phyloP scores from a whole-genome alignment of 2,329 filamentous ascomycete genomes.

The Ampelomyces quisqualis region DNA sequence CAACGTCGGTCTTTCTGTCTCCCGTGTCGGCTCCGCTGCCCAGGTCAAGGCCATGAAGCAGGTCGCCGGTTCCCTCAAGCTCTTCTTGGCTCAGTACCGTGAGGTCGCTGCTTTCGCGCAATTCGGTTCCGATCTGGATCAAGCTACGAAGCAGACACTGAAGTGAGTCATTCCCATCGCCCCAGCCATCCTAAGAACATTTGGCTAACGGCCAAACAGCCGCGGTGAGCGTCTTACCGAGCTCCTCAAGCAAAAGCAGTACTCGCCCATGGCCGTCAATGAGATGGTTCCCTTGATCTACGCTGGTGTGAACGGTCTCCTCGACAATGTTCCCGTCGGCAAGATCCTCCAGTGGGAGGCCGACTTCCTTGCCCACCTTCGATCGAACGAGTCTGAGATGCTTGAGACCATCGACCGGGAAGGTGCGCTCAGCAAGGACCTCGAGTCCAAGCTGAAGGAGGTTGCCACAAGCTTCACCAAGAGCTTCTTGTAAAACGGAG shows the following conservation, averaged over 20 bases:
- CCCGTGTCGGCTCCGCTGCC: constrained; percentile 98
- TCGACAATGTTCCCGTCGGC: constrained; percentile 83
- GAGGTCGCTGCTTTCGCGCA: constrained; percentile 99
- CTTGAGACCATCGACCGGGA: constrained; percentile 90
- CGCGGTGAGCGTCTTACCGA: constrained; percentile 99
- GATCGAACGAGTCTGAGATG: constrained; percentile 83
- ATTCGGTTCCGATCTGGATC: constrained; percentile 99
- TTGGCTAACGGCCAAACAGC: too few species aligned
- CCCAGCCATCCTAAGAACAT: too few species aligned
- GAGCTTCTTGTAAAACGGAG: constrained; percentile 66
- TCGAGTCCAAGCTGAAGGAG: constrained; percentile 79
- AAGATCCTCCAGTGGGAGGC: constrained; percentile 93
- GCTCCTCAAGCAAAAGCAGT: constrained; percentile 99
- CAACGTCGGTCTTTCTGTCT: constrained; percentile 99
- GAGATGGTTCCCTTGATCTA: constrained; percentile 99
- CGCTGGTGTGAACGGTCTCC: constrained; percentile 96
- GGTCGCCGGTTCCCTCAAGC: constrained; percentile 98
- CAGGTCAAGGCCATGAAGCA: constrained; percentile 99
- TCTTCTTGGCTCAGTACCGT: constrained; percentile 99
- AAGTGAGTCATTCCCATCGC: too few species aligned
- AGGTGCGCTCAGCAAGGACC: constrained; percentile 92
- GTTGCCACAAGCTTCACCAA: constrained; percentile 81
- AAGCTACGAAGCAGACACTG: too few species aligned
- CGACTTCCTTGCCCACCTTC: constrained; percentile 91
- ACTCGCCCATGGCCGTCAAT: constrained; percentile 96